These are phyloP conservation scores for Leishmania tarentolae DNA, from an alignment of 208 protist species.

Conservation along the genomic window DNA sequence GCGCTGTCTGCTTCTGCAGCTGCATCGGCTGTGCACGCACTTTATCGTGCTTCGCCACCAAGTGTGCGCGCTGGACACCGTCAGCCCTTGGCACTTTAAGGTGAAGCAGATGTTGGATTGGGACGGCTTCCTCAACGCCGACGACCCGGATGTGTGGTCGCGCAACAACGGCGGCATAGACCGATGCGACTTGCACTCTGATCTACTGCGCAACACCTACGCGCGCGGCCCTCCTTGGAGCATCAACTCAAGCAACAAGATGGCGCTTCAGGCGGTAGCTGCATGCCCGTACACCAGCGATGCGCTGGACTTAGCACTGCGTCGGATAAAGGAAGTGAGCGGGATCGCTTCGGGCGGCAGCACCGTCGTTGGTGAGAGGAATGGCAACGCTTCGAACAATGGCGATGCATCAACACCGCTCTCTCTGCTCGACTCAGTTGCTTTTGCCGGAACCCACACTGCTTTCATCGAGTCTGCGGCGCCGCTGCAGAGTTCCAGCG, in stretches of 20 bases:
- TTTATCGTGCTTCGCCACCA: slow-evolving; percentile 24
- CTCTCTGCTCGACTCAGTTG: slow-evolving; percentile 6
- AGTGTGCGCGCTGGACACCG: slow-evolving; percentile 20
- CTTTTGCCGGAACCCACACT: background rate
- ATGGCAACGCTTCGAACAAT: background rate
- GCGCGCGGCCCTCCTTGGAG: slow-evolving; percentile 2
- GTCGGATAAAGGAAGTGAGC: background rate
- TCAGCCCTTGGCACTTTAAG: slow-evolving; percentile 30
- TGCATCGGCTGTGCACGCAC: slow-evolving; percentile 25
- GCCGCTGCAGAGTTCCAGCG: background rate
- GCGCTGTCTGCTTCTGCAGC: slow-evolving; percentile 21
- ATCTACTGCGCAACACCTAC: slow-evolving; percentile 10
- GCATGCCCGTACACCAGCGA: background rate
- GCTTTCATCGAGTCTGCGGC: background rate
- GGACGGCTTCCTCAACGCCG: slow-evolving; percentile 17
- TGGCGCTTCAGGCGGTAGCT: background rate
- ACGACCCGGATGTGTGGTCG: slow-evolving; percentile 10
- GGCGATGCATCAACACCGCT: slow-evolving; percentile 1
- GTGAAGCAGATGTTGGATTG: slow-evolving; percentile 41
- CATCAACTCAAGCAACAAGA: slow-evolving; percentile 10
- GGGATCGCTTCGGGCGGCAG: background rate
- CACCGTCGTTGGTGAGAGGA: background rate
- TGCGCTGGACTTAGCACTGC: slow-evolving; percentile 4
- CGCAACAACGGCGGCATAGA: slow-evolving; percentile 3
- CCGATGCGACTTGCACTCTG: slow-evolving; percentile 21